phyloP scores from a whole-genome alignment of 140 eudicot species.

The Anethum foeniculum region DNA sequence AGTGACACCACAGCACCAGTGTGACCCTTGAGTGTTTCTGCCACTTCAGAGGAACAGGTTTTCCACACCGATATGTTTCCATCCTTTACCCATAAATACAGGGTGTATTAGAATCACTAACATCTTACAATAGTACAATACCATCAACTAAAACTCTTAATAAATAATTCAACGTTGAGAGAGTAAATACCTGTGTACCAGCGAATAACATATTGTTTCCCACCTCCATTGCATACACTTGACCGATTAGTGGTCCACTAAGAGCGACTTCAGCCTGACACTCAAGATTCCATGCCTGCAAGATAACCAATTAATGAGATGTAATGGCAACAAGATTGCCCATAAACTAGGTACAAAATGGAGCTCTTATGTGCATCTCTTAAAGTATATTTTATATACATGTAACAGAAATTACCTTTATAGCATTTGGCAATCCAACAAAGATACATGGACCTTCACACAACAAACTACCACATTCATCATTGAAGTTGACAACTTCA shows the following conservation, averaged over 20 bases:
- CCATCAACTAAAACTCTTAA: not conserved
- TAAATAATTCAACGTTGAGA: not conserved
- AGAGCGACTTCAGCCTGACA: slow-evolving; percentile 33
- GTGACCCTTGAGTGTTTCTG: slow-evolving; percentile 49
- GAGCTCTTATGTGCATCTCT: not conserved
- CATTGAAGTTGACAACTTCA: slow-evolving; percentile 24
- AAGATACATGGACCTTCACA: slow-evolving; percentile 66
- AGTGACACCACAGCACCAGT: slow-evolving; percentile 50
- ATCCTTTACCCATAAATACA: slow-evolving; percentile 30
- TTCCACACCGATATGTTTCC: slow-evolving; percentile 60
- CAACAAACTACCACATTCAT: slow-evolving; percentile 44
- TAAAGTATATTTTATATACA: not conserved
- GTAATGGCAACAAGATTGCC: not conserved
- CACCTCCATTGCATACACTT: slow-evolving; percentile 41
- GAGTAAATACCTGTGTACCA: slow-evolving; percentile 39
- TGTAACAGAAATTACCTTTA: slow-evolving; percentile 35
- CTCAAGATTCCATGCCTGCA: slow-evolving; percentile 54
- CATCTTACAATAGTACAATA: not conserved
- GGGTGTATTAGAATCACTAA: not conserved
- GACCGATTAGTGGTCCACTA: slow-evolving; percentile 36
- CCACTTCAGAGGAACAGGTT: slow-evolving; percentile 23
- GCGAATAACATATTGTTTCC: slow-evolving; percentile 45
- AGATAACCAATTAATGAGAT: not conserved
- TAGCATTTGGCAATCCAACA: slow-evolving; percentile 45
- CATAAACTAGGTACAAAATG: not conserved